Evolutionary conservation across 352 stramenopile species (phyloP).

Genomic region (Globisporangium spinosum): DNA sequence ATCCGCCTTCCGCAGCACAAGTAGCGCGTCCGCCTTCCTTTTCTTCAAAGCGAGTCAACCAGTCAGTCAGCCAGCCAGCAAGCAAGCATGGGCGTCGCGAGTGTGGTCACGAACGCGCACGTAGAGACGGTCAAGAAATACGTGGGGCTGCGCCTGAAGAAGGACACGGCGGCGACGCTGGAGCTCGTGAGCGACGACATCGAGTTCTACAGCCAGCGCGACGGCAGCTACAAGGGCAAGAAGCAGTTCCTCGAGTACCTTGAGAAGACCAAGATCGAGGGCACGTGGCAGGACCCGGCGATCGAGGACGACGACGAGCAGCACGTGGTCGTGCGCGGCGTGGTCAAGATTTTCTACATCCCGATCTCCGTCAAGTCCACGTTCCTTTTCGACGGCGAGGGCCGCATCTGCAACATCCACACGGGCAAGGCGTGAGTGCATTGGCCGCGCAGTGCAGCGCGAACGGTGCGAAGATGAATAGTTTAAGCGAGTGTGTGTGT

Average conservation of each 20-base stretch:
- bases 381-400: slow-evolving; percentile 38
- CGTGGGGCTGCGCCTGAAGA: slow-evolving; percentile 35
- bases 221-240: slow-evolving; percentile 44
- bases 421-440: slow-evolving; percentile 35
- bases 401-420: slow-evolving; percentile 46
- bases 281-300: slow-evolving; percentile 31
- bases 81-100: slow-evolving; percentile 29
- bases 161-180: slow-evolving; percentile 36
- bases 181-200: slow-evolving; percentile 55
- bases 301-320: slow-evolving; percentile 44
- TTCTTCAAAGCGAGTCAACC: not conserved
- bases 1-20: slow-evolving; percentile 8
- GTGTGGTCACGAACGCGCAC: slow-evolving; percentile 28
- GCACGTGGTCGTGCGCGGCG: slow-evolving; percentile 43
- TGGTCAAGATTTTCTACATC: slow-evolving; percentile 55
- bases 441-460: too few species aligned
- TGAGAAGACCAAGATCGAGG: slow-evolving; percentile 53
- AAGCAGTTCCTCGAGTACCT: slow-evolving; percentile 38
- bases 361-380: slow-evolving; percentile 49
- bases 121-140: slow-evolving; percentile 45
- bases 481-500: not conserved
- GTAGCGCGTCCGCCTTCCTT: too few species aligned
- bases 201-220: slow-evolving; percentile 46
- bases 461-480: not conserved
- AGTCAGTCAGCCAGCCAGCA: not conserved